Percentiles rank a stretch among this genome's conserved stretches.
phyloP scores from a whole-genome alignment of 352 stramenopile genomes.

The Globisporangium nunn region DNA sequence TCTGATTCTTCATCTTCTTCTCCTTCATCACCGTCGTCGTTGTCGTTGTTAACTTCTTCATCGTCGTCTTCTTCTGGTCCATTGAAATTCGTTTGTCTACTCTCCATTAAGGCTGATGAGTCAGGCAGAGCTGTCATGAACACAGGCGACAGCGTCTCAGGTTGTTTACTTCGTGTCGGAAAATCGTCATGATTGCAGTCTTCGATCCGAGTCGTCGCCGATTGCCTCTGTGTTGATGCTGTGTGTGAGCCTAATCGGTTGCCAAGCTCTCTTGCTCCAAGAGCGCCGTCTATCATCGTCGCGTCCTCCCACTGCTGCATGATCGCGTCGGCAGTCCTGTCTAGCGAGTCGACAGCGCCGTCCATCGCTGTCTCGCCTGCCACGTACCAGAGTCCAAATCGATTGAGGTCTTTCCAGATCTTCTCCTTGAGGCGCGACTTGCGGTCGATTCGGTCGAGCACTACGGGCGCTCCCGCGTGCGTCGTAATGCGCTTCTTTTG shows the following conservation, averaged over 20 bases:
- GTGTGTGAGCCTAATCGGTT: background rate
- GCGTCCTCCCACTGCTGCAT: constrained; percentile 41
- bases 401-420: constrained; percentile 48
- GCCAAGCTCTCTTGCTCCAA: background rate
- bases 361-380: background rate
- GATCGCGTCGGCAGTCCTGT: constrained; percentile 45
- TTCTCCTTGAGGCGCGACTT: constrained; percentile 32
- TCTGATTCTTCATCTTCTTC: constrained; percentile 9
- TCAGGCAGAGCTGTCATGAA: constrained; percentile 20
- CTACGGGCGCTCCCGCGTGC: constrained; percentile 20
- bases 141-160: background rate
- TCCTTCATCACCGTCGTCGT: constrained; percentile 6
- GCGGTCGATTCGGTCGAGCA: constrained; percentile 26
- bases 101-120: background rate
- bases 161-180: background rate
- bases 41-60: constrained; percentile 3
- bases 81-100: background rate
- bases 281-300: background rate
- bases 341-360: constrained; percentile 39
- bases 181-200: no score
- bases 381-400: constrained; percentile 53
- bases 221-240: background rate
- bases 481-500: constrained; percentile 20
- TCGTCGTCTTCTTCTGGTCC: constrained; percentile 17
- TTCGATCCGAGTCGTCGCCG: background rate